A percentile compares a stretch with the other conserved stretches of the same genome.
Evolutionary conservation across 805 yeast species (phyloP).

Genomic region (Ascoidea rubescens): DNA sequence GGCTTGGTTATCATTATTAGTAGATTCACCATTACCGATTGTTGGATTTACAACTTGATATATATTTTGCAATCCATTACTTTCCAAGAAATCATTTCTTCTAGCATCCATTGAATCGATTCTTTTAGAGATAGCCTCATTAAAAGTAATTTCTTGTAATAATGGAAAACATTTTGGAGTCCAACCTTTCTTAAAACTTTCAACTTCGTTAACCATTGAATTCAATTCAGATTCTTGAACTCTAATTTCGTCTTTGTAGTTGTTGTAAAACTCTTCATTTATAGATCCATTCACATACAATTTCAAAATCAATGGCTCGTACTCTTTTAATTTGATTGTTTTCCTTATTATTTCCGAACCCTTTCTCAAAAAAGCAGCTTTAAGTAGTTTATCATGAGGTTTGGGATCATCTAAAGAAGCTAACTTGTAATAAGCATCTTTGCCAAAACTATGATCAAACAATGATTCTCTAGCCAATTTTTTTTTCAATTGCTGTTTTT

Average conservation of each 20-base stretch:
- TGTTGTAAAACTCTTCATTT: constrained; percentile 79
- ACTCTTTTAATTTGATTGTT: constrained; percentile 69
- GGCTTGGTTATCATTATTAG: no score
- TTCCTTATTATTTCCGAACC: constrained; percentile 86
- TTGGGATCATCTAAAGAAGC: constrained; percentile 35
- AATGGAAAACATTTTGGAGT: constrained; percentile 58
- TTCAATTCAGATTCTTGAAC: constrained; percentile 71
- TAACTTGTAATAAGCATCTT: constrained; percentile 48
- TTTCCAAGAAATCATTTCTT: constrained; percentile 18
- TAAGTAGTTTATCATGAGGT: constrained; percentile 67
- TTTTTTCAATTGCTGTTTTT: constrained; percentile 32
- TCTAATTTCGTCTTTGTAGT: constrained; percentile 65
- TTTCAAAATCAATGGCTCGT: constrained; percentile 50
- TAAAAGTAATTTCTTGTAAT: constrained; percentile 82
- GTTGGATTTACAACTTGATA: not conserved
- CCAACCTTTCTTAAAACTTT: constrained; percentile 66
- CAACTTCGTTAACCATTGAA: constrained; percentile 66
- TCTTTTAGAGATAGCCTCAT: constrained; percentile 82
- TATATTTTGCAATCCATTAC: constrained; percentile 17
- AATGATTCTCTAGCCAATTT: constrained; percentile 55
- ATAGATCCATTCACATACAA: constrained; percentile 81
- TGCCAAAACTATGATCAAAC: constrained; percentile 54
- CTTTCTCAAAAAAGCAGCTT: constrained; percentile 51
- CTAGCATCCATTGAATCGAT: constrained; percentile 25
- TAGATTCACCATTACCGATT: not conserved